These are phyloP conservation scores for Starmerella stigmatis DNA, from an alignment of 805 yeast genomes.

Conservation along the genomic window DNA sequence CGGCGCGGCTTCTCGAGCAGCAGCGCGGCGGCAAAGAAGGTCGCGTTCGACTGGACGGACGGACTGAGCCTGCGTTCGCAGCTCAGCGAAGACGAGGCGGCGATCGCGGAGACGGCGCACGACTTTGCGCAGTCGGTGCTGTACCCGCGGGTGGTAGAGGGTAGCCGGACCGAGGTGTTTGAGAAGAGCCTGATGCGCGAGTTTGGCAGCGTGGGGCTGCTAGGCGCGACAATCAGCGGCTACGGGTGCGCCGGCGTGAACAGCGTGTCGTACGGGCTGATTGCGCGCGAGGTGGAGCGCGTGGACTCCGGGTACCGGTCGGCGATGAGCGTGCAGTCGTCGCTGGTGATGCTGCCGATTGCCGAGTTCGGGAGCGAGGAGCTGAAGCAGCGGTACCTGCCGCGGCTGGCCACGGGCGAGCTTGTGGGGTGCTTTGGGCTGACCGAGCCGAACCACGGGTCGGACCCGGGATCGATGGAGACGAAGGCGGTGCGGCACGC, in stretches of 20 bases:
- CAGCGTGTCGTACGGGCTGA: constrained; percentile 36
- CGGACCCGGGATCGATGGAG: constrained; percentile 50
- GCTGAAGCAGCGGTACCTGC: constrained; percentile 35
- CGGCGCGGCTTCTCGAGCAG: constrained; percentile 6
- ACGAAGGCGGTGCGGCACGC: constrained; percentile 41
- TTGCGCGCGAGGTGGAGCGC: constrained; percentile 38
- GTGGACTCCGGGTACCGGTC: constrained; percentile 39
- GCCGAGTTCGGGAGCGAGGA: constrained; percentile 34
- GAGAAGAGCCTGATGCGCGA: constrained; percentile 32
- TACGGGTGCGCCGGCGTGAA: constrained; percentile 38
- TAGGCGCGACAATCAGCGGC: constrained; percentile 36
- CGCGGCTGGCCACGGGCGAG: constrained; percentile 35
- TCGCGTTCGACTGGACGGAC: constrained; percentile 33
- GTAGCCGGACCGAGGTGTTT: constrained; percentile 34
- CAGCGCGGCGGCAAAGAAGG: not conserved
- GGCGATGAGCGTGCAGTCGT: constrained; percentile 39
- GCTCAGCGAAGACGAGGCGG: constrained; percentile 34
- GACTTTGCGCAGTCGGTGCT: constrained; percentile 33
- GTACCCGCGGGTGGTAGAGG: constrained; percentile 35
- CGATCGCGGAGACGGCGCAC: constrained; percentile 32
- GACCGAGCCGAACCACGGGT: constrained; percentile 57
- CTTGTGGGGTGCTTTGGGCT: constrained; percentile 52
- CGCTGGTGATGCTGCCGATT: constrained; percentile 38
- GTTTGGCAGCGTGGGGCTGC: constrained; percentile 35
- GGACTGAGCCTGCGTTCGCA: constrained; percentile 30